Base-by-base conservation (phyloP, 805 yeast species). In the Candida sakaeoensis region DNA sequence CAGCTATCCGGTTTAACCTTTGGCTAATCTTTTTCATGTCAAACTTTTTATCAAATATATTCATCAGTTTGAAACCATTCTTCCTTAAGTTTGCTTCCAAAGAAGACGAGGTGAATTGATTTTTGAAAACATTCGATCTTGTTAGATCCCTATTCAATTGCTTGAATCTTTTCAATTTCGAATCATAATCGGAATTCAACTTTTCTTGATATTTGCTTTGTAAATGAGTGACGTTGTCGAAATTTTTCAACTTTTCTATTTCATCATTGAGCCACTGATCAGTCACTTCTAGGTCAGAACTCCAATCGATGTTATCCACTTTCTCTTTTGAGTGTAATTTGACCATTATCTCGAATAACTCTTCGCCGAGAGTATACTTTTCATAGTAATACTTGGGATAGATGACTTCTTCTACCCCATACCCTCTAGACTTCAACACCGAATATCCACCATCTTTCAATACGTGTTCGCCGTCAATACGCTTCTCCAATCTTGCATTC, bases 321-420 rank as follows among this genome's bases (percentile, higher is more conserved):
- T 42, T 22, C 2, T 33, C 15, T 3, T 8, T 21, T n/a, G 32
- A 18, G 15, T 42, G 41, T 8, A 34, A 15, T 4, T 51, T 53
- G 31, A 64, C 22, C 2, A 54, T 35, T 33, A 39, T 48, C 45
- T 68, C 73, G 70, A 70, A 68, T 3, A 46, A 26, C 0, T 65
- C 70, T 46, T 68, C 73, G 10, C 47, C 47, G 9, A 36, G 40
- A 6, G 57, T 61, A 32, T 55, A 44, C 15, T 50, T 35, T 30
- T 55, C 53, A 44, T 68, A 55, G 42, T 62, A 50, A 9, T 32
- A 9, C 17, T 52, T 39, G 2, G 72, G 63, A 36, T 44, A 55
- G 52, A 68, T 56, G 17, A 50, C 36, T 40, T 61, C 60, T 8
- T 55, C 55, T 2, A 42, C 37, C 3, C 63, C 57, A 39, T 42